Percentiles rank a stretch among this genome's conserved stretches.
phyloP scores from a whole-genome alignment of 305 asterid genomes.

The Fraxinus albicans region DNA sequence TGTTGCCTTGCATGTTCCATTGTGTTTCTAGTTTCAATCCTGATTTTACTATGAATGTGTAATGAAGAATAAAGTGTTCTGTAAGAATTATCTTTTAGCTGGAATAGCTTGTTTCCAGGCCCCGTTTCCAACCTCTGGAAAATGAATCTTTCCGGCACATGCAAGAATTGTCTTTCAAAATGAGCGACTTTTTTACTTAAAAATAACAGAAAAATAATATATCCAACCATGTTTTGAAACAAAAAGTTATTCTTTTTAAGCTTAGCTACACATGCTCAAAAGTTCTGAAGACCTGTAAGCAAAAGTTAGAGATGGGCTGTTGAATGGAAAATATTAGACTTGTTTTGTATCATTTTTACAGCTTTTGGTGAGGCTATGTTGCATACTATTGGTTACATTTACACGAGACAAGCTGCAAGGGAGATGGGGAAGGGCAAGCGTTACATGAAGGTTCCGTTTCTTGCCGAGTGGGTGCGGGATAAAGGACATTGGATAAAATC shows the following conservation, averaged over 20 bases:
- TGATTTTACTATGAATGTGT: background rate
- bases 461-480: slow-evolving; percentile 87
- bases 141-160: background rate
- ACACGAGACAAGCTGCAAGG: slow-evolving; percentile 82
- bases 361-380: slow-evolving; percentile 87
- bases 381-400: slow-evolving; percentile 80
- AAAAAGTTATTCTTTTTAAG: no score
- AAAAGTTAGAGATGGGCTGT: no score
- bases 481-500: slow-evolving; percentile 68
- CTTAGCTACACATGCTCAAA: no score
- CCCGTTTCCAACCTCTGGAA: background rate
- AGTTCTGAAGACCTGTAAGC: no score
- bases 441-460: slow-evolving; percentile 75
- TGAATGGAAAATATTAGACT: background rate
- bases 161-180: background rate
- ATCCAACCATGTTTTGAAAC: no score
- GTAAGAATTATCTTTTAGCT: background rate
- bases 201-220: no score
- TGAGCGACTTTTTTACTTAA: background rate
- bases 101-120: background rate
- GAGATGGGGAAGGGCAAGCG: slow-evolving; percentile 74
- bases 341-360: slow-evolving; percentile 35
- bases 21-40: background rate
- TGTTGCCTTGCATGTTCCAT: background rate
- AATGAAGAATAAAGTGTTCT: slow-evolving; percentile 6